A percentile compares a stretch with the other conserved stretches of the same genome.
phyloP scores from a whole-genome alignment of 306 rosid genomes.

The Carpinus viminea region DNA sequence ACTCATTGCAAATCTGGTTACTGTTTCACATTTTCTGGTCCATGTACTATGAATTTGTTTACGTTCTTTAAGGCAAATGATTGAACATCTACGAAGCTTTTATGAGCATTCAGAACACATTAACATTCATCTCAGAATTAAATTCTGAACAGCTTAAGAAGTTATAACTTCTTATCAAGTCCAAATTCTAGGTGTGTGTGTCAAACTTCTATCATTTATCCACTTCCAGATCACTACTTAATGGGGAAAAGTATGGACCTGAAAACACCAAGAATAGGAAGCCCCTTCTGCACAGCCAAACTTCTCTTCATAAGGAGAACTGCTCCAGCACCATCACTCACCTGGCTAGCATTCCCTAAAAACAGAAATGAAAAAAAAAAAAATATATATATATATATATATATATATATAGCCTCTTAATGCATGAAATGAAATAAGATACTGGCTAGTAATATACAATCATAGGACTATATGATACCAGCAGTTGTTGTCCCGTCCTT shows the following conservation, averaged over 20 bases:
- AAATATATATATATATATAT: too few species aligned
- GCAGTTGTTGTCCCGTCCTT: slow-evolving; percentile 87
- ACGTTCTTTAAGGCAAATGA: too few species aligned
- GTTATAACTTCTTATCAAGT: neutral
- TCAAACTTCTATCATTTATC: neutral
- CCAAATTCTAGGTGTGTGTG: neutral
- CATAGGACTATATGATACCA: slow-evolving; percentile 39
- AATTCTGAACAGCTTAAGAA: too few species aligned
- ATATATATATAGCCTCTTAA: neutral
- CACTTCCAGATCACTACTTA: neutral
- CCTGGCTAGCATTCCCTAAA: slow-evolving; percentile 91
- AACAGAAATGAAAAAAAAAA: slow-evolving; percentile 5
- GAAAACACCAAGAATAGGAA: slow-evolving; percentile 81
- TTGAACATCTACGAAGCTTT: too few species aligned
- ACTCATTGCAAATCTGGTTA: neutral
- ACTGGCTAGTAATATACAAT: slow-evolving; percentile 9
- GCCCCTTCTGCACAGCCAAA: slow-evolving; percentile 69
- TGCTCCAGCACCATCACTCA: slow-evolving; percentile 94
- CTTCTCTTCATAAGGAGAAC: slow-evolving; percentile 96
- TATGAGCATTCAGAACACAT: too few species aligned
- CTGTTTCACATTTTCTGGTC: neutral
- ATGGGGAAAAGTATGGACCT: slow-evolving; percentile 44
- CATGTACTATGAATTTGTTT: too few species aligned
- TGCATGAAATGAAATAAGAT: neutral
- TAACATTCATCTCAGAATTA: too few species aligned